Evolutionary conservation across 768 basidiomycete genomes (phyloP), one percentile per base, ranked within the genome.

Genomic region (Tephrocybe rancida): DNA sequence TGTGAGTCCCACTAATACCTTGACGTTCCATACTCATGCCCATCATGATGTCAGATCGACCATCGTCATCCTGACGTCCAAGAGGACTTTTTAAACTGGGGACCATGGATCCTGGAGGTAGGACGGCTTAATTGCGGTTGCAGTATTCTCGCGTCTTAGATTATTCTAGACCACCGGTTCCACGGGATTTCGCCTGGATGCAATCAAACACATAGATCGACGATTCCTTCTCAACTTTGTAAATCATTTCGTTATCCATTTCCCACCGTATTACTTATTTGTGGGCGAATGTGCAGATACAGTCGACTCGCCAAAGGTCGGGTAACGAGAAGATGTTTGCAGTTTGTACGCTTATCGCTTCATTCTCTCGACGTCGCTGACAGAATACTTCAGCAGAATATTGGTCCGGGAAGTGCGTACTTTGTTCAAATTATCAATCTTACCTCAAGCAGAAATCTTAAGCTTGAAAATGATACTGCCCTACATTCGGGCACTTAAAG

Each of bases 121-220:
- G 53, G 44, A 30, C 22, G 35, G 11, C 14, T 34, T 18, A 18
- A 18, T 42, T 16, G 21, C 49, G 8, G 32, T 46, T n/a, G 5
- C 35, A 5, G 5, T 5, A 37, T 21, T 19, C 59, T 52, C 41
- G 47, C 32, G 48, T 18, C 35, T 51, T 32, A 54, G 30, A 30
- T 10, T 21, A 43, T 29, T 50, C 18, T 48, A 92, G 90, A 85
- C 81, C 1, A 89, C 86, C 2, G 82, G 80, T 7, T 86, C 82
- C 10, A 69, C 70, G 27, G 95, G 94, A 11, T 93, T 95, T 67
- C 81, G 93, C 44, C 77, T 96, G 25, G 95, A 96, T 64, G 95
- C 94, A 16, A 89, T 95, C 59, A 97, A 96, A 67, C 95, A 97
- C 59, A 86, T 90, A 45, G 90, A 94, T 67, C 73, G 79, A 52